These are phyloP conservation scores for Solanum etuberosum DNA, from an alignment of 257 asterid species.

Conservation along the genomic window DNA sequence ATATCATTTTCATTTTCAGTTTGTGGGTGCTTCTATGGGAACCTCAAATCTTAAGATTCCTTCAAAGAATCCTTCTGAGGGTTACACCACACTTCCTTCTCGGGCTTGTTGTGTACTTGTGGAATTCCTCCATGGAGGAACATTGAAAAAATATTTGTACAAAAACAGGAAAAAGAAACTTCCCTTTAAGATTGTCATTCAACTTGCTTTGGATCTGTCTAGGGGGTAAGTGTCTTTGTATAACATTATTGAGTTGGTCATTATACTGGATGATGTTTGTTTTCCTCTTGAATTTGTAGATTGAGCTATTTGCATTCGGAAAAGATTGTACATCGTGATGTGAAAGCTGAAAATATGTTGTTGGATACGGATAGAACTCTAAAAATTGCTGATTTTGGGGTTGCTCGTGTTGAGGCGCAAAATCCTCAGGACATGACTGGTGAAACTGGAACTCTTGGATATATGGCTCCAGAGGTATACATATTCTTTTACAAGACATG, in stretches of 20 bases:
- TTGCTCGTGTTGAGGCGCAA: conserved; percentile 91
- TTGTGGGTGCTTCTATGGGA: conserved; percentile 96
- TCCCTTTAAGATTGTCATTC: conserved; percentile 57
- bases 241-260: neutral
- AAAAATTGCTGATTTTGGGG: conserved; percentile 92
- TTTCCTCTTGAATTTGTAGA: conserved; percentile 14
- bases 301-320: conserved; percentile 76
- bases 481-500: neutral
- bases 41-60: conserved; percentile 84
- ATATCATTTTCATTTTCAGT: conserved; percentile 21
- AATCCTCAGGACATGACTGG: conserved; percentile 96
- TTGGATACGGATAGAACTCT: conserved; percentile 41
- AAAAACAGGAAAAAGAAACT: conserved; percentile 83
- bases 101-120: conserved; percentile 90
- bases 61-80: conserved; percentile 71
- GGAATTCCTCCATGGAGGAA: conserved; percentile 79
- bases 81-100: conserved; percentile 54
- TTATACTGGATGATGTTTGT: neutral
- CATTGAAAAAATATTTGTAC: conserved; percentile 51
- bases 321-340: conserved; percentile 88
- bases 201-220: conserved; percentile 76
- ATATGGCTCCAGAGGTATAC: conserved; percentile 93
- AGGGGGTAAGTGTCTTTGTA: conserved; percentile 46
- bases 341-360: conserved; percentile 90
- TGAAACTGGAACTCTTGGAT: conserved; percentile 93